Conservation (phyloP, 441 rosid genomes). For the Populus trichocarpa region DNA sequence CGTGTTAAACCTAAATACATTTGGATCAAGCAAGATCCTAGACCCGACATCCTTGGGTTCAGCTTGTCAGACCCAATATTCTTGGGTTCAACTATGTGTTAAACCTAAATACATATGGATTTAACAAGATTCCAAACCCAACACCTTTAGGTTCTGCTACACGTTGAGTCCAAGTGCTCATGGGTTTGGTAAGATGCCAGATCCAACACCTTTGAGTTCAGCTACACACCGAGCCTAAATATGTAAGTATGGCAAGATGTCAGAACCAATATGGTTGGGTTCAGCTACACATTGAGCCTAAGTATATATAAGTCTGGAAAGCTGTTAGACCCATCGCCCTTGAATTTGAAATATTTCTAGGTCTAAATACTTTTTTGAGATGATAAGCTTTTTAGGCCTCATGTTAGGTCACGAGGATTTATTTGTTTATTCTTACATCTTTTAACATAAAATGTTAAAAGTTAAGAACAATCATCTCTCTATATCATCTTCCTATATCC, state of each 20-base stretch:
- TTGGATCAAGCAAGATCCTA: neutral
- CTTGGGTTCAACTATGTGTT: neutral
- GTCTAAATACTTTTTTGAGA: neutral
- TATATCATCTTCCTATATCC: no score
- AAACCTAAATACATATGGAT: neutral
- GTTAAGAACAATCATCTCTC: neutral
- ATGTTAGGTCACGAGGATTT: no score
- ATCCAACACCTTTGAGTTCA: no score
- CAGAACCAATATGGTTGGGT: neutral
- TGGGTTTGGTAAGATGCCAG: no score
- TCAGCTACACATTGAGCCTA: no score
- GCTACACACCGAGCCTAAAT: fast-evolving
- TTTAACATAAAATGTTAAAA: neutral
- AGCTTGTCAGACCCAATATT: no score
- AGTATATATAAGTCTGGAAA: no score
- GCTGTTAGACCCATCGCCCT: neutral
- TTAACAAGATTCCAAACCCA: neutral
- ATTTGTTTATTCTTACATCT: no score
- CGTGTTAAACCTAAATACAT: no score
- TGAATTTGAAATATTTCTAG: neutral
- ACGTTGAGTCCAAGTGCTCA: neutral
- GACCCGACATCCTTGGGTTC: neutral
- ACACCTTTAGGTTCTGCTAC: neutral
- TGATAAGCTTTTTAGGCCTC: neutral
- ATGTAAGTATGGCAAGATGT: neutral